These are phyloP conservation scores for Bryoglossum gracile DNA, from an alignment of 495 filamentous ascomycete genomes.

Conservation along the genomic window DNA sequence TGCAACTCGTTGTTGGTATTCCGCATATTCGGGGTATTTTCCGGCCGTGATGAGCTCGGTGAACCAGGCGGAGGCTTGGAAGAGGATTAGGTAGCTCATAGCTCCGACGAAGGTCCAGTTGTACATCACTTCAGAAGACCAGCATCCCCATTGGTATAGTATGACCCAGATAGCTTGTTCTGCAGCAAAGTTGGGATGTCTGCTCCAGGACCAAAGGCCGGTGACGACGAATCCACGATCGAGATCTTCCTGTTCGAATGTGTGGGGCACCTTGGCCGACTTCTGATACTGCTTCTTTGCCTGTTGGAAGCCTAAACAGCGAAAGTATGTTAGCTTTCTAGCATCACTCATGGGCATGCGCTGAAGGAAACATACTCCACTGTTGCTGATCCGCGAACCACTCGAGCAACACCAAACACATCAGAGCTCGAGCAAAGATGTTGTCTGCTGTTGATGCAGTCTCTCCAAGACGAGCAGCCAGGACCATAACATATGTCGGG, in stretches of 20 bases:
- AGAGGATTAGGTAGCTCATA: slow-evolving; percentile 63
- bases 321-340: slow-evolving; percentile 16
- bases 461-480: slow-evolving; percentile 31
- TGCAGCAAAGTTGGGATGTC: slow-evolving; percentile 91
- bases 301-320: slow-evolving; percentile 56
- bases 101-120: slow-evolving; percentile 78
- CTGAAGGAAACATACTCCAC: slow-evolving; percentile 58
- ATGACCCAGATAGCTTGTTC: slow-evolving; percentile 89
- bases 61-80: slow-evolving; percentile 80
- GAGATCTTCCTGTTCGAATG: slow-evolving; percentile 62
- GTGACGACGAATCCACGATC: slow-evolving; percentile 85
- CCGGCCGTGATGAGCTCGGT: slow-evolving; percentile 71
- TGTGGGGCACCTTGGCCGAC: slow-evolving; percentile 59
- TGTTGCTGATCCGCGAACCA: slow-evolving; percentile 87
- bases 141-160: slow-evolving; percentile 82
- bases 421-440: slow-evolving; percentile 55
- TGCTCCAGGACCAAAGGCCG: slow-evolving; percentile 77
- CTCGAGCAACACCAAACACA: slow-evolving; percentile 67
- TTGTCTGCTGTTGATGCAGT: slow-evolving; percentile 52
- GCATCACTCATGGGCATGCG: neutral
- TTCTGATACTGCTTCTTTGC: slow-evolving; percentile 71
- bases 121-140: slow-evolving; percentile 55
- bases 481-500: slow-evolving; percentile 75
- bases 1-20: slow-evolving; percentile 77
- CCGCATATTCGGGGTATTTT: slow-evolving; percentile 85